A percentile compares a stretch with the other conserved stretches of the same genome.
Evolutionary conservation across 2,329 filamentous ascomycete genomes (phyloP).

Genomic region (Cercospora sesami): DNA sequence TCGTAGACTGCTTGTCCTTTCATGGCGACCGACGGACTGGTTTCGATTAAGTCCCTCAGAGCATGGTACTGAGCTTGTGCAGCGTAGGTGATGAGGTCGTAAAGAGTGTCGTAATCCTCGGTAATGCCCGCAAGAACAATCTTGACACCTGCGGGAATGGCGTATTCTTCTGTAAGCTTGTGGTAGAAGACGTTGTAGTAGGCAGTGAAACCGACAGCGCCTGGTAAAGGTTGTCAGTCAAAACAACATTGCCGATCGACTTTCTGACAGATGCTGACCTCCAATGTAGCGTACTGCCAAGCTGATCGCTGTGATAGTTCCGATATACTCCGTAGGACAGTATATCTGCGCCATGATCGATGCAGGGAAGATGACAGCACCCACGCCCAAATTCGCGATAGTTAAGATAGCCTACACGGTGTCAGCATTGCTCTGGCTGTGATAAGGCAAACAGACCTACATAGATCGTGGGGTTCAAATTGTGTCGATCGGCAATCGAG

Average conservation of each 20-base stretch:
- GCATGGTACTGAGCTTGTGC: slow-evolving; percentile 29
- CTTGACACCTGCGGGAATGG: slow-evolving; percentile 19
- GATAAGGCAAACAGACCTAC: slow-evolving; percentile 24
- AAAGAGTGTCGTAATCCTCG: slow-evolving; percentile 22
- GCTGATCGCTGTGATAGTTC: slow-evolving; percentile 66
- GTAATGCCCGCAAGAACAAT: slow-evolving; percentile 7
- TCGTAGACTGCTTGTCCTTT: slow-evolving; percentile 4
- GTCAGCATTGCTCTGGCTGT: not conserved
- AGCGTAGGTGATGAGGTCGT: slow-evolving; percentile 26
- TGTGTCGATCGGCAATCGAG: slow-evolving; percentile 29
- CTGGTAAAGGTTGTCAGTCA: not conserved
- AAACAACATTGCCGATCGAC: not conserved
- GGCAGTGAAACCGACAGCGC: slow-evolving; percentile 52
- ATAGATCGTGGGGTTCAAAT: slow-evolving; percentile 34
- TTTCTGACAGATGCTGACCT: slow-evolving; percentile 39
- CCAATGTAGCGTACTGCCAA: slow-evolving; percentile 68
- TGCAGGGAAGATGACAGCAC: slow-evolving; percentile 66
- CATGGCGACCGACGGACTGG: not conserved
- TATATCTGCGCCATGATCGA: slow-evolving; percentile 67
- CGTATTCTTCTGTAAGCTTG: slow-evolving; percentile 35
- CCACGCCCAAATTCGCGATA: slow-evolving; percentile 64
- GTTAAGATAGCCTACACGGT: slow-evolving; percentile 50
- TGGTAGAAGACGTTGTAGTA: slow-evolving; percentile 57
- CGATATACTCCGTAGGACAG: slow-evolving; percentile 68
- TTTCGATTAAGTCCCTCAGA: not conserved